Evolutionary conservation across 306 rosid species (phyloP).

Genomic region (Citrullus amarus): DNA sequence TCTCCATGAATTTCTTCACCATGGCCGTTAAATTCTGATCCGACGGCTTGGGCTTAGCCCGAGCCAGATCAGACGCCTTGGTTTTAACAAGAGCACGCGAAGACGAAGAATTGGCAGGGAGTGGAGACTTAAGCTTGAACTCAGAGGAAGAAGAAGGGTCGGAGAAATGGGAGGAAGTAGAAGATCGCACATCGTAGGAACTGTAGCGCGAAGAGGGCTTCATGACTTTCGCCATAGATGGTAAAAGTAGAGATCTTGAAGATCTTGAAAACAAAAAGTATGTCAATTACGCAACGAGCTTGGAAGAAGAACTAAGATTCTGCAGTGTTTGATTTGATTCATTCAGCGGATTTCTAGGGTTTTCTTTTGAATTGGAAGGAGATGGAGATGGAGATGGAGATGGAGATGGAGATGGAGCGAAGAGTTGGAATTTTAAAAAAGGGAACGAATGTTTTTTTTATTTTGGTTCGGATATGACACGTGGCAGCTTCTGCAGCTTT

Average conservation of each 20-base stretch:
- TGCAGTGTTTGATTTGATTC: not conserved
- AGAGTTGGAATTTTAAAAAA: not conserved
- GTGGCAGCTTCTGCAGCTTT: conserved; percentile 23
- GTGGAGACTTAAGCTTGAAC: conserved; percentile 21
- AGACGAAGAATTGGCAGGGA: conserved; percentile 11
- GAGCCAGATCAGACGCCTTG: conserved; percentile 30
- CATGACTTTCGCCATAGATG: conserved; percentile 34
- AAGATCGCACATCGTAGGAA: conserved; percentile 65
- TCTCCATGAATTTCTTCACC: conserved; percentile 66
- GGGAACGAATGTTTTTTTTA: not conserved
- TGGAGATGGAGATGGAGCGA: not conserved
- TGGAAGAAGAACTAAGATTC: not conserved
- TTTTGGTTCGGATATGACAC: conserved; percentile 18
- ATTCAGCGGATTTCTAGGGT: not conserved
- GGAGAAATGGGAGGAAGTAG: conserved; percentile 57
- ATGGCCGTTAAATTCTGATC: conserved; percentile 56
- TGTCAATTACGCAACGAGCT: not conserved
- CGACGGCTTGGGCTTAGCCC: conserved; percentile 21
- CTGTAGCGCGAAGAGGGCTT: conserved; percentile 77
- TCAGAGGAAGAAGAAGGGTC: conserved; percentile 74
- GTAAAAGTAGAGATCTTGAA: not conserved
- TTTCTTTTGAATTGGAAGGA: not conserved
- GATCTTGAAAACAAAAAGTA: not conserved
- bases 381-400: not conserved
- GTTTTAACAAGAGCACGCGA: conserved; percentile 56